phyloP scores from a whole-genome alignment of 2,329 filamentous ascomycete genomes.

The Sporothrix pseudoabietina region DNA sequence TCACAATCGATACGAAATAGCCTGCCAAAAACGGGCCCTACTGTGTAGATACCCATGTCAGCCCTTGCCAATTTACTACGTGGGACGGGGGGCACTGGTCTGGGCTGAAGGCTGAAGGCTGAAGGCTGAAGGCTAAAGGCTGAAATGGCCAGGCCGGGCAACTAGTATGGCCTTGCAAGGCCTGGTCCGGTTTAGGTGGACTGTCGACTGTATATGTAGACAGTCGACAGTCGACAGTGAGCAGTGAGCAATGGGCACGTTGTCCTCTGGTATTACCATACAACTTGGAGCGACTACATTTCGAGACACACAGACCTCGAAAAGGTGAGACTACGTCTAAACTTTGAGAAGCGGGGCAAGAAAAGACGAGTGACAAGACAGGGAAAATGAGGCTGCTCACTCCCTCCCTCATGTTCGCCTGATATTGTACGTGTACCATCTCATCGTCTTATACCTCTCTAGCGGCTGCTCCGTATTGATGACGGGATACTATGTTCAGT shows the following conservation, averaged over 20 bases:
- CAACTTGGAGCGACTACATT: neutral
- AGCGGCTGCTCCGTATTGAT: neutral
- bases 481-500: neutral
- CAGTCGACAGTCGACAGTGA: neutral
- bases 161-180: neutral
- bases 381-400: neutral
- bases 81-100: neutral
- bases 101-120: neutral
- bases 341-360: neutral
- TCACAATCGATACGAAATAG: neutral
- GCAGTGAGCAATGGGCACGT: neutral
- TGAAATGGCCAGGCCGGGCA: neutral
- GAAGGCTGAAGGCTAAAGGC: no score
- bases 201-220: no score
- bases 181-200: neutral
- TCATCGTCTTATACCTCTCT: neutral
- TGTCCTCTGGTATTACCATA: neutral
- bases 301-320: neutral
- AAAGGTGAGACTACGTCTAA: neutral
- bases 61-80: constrained; percentile 3
- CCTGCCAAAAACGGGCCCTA: neutral
- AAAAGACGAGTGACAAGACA: neutral
- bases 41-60: neutral
- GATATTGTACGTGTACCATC: neutral
- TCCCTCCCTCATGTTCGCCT: constrained; percentile 3